Base-by-base conservation (phyloP, 2,329 filamentous ascomycete species). In the Cytospora piceicola region DNA sequence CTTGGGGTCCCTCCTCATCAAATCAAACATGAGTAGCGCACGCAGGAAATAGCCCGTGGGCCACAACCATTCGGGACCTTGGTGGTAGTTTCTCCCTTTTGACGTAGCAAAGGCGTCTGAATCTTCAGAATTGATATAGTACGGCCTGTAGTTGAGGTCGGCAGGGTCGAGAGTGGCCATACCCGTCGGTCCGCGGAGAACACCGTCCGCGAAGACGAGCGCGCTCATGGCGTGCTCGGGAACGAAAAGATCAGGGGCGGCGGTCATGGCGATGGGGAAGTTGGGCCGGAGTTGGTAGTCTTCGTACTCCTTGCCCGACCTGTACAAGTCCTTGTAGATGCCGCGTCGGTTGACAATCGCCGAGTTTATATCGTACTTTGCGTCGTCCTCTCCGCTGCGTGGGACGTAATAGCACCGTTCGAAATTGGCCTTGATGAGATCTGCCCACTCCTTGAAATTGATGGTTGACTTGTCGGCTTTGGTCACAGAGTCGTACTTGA, bases 61-160 rank as follows among this genome's bases (percentile, higher is more conserved):
- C 95, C 95, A 99, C 29, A 97, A 81, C 95, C 95, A 99, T 77
- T 99, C 95, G 0, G 95, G 96, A 5, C 95, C 95, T 77, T 98
- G 94, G 77, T 99, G 95, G 79, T 99, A 99, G 78, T 98, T 99
- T 64, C 95, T 86, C 58, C 95, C 95, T 78, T 98, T 98, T 71
- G 91, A 88, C 0, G 94, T 98, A 14, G 92, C 87, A 74, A 97
- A 98, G 77, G 98, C 92, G 15, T 87, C 88, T 67, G 90, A 94
- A 78, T 99, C 95, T 73, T 98, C 94, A 71, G 90, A 91, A 80
- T 99, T 99, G 82, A 90, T 88, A 80, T 99, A 99, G 81, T 95
- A 92, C 0, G 94, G 94, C 3, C 92, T 88, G 79, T 99, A 99
- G 79, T 99, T 97, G 63, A 93, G 82, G 75, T 99, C 96, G 2